Evolutionary conservation across 1,284 basidiomycete genomes (phyloP).

Genomic region (Naganishia cerealis): DNA sequence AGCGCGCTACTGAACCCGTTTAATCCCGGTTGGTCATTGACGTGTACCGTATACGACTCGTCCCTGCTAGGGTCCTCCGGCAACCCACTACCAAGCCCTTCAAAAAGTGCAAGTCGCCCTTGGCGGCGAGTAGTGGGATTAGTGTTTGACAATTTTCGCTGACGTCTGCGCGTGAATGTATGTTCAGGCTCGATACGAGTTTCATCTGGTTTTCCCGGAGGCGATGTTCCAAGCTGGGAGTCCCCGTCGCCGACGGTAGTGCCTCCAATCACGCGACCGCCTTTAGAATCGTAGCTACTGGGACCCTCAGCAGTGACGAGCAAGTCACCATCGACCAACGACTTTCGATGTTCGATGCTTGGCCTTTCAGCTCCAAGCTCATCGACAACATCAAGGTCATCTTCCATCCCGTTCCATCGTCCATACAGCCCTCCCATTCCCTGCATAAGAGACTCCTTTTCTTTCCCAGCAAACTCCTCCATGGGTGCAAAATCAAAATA

Average conservation of each 20-base stretch:
- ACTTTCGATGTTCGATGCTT: constrained; percentile 44
- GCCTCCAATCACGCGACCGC: constrained; percentile 28
- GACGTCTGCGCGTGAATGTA: constrained; percentile 59
- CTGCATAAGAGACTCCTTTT: constrained; percentile 60
- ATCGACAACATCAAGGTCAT: constrained; percentile 22
- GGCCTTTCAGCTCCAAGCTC: constrained; percentile 28
- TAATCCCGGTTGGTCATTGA: constrained; percentile 33
- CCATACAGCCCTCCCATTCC: constrained; percentile 25
- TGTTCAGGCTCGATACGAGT: constrained; percentile 24
- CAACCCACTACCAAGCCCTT: constrained; percentile 61
- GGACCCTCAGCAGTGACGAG: constrained; percentile 8
- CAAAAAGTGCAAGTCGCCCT: constrained; percentile 89
- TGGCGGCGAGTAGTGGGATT: constrained; percentile 63
- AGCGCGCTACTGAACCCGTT: constrained; percentile 32
- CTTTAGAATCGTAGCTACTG: constrained; percentile 18
- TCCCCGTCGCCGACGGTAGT: constrained; percentile 30
- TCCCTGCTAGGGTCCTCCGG: constrained; percentile 12
- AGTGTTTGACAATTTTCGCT: constrained; percentile 80
- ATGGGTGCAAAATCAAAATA: constrained; percentile 75
- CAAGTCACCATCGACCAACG: constrained; percentile 25
- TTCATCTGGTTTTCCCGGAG: constrained; percentile 18
- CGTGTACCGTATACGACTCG: constrained; percentile 29
- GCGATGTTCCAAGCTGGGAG: constrained; percentile 12
- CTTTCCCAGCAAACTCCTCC: constrained; percentile 75
- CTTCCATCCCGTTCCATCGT: constrained; percentile 28